A percentile compares a stretch with the other conserved stretches of the same genome.
These are phyloP conservation scores for Yamadazyma atlantica DNA, from an alignment of 1,139 yeast genomes.

Conservation along the genomic window DNA sequence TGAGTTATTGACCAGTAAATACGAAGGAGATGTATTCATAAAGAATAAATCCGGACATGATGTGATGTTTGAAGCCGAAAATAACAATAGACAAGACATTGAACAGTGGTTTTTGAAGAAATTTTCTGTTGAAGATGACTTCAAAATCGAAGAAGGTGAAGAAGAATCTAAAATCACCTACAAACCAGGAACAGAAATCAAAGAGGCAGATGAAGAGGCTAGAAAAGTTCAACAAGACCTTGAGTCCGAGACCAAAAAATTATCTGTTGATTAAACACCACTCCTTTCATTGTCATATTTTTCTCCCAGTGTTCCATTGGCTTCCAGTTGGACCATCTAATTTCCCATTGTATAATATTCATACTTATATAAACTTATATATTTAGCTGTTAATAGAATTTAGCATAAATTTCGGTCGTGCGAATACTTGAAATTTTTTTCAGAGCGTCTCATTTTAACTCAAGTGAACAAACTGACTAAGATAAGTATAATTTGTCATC, in stretches of 20 bases:
- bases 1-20: conserved; percentile 66
- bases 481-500: not conserved
- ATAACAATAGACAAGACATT: conserved; percentile 60
- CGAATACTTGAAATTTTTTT: conserved; percentile 13
- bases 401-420: conserved; percentile 8
- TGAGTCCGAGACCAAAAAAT: conserved; percentile 11
- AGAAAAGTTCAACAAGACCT: conserved; percentile 24
- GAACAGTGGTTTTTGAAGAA: conserved; percentile 73
- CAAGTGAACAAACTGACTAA: conserved; percentile 1
- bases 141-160: conserved; percentile 43
- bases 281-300: too few species aligned
- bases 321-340: too few species aligned
- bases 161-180: conserved; percentile 47
- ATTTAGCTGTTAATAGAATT: not conserved
- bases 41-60: conserved; percentile 80
- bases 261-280: conserved; percentile 2
- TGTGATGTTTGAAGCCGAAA: conserved; percentile 85
- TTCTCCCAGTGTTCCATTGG: too few species aligned
- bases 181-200: conserved; percentile 50
- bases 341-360: not conserved
- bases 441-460: conserved; percentile 5
- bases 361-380: not conserved
- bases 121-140: conserved; percentile 66
- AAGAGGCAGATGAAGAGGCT: conserved; percentile 45
- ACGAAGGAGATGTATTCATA: conserved; percentile 75